These are phyloP conservation scores for Verticillium albo-atrum DNA, from an alignment of 2,329 filamentous ascomycete species.

Conservation along the genomic window DNA sequence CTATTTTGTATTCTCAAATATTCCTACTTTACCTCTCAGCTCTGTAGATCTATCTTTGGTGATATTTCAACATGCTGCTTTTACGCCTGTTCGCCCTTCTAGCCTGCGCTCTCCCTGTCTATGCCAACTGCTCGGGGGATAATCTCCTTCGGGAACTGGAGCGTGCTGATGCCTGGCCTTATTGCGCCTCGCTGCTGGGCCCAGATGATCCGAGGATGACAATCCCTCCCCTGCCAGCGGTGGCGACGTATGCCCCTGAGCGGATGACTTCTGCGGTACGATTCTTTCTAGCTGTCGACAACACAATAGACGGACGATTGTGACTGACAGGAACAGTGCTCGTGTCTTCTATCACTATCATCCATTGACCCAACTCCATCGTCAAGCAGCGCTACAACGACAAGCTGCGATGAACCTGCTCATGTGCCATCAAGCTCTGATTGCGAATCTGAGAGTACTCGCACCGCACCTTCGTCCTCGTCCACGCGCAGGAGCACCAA, in stretches of 20 bases:
- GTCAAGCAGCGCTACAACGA: background rate
- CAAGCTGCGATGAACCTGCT: background rate
- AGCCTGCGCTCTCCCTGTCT: background rate
- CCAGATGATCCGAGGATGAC: background rate
- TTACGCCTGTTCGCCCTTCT: background rate
- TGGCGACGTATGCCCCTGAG: conserved; percentile 1
- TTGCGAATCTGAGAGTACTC: background rate
- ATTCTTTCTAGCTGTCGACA: background rate
- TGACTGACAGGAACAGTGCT: conserved; percentile 5
- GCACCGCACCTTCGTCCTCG: background rate
- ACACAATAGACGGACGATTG: background rate
- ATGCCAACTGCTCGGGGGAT: conserved; percentile 1
- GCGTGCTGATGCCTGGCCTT: conserved; percentile 5
- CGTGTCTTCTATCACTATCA: conserved; percentile 3
- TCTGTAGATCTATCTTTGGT: background rate
- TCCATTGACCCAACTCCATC: background rate
- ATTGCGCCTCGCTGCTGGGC: conserved; percentile 5
- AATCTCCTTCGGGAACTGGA: conserved; percentile 10
- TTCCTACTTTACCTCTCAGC: background rate
- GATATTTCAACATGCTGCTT: background rate
- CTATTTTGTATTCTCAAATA: background rate
- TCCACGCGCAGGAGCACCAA: background rate
- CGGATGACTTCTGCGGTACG: conserved; percentile 6
- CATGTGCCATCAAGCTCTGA: background rate
- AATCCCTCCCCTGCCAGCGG: background rate